These are phyloP conservation scores for Neoarthrinium moseri DNA, from an alignment of 2,329 filamentous ascomycete genomes.

Conservation along the genomic window DNA sequence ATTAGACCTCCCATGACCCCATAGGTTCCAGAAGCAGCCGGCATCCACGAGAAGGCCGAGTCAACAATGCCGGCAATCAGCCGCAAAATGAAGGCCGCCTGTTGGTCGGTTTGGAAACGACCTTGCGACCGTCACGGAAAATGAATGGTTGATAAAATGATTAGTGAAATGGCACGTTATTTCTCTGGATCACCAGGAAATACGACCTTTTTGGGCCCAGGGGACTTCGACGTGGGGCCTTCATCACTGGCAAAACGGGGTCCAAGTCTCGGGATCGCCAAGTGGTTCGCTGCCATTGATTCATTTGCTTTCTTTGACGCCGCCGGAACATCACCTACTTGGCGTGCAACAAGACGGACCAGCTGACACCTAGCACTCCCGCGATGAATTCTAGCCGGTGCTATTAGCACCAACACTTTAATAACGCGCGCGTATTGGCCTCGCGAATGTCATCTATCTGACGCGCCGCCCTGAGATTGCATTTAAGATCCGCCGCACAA, in stretches of 20 bases:
- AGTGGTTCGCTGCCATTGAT: neutral
- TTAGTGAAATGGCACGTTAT: neutral
- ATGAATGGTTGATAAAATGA: neutral
- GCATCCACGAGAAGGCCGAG: too few species aligned
- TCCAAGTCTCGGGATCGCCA: neutral
- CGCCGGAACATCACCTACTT: too few species aligned
- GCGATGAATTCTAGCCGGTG: too few species aligned
- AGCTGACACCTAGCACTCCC: too few species aligned
- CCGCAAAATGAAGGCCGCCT: neutral
- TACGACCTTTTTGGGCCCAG: too few species aligned
- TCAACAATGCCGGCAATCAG: neutral
- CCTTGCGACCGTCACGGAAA: too few species aligned
- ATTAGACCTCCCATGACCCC: neutral
- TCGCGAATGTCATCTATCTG: slow-evolving; percentile 5
- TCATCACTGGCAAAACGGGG: neutral
- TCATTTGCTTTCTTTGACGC: neutral
- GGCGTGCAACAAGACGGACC: too few species aligned
- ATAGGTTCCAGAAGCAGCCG: neutral
- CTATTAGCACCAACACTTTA: too few species aligned
- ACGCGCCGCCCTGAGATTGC: neutral
- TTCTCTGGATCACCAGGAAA: neutral
- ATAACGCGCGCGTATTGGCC: too few species aligned
- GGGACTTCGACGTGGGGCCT: too few species aligned
- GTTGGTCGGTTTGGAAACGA: too few species aligned
- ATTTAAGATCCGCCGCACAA: slow-evolving; percentile 3